Percentiles rank a stretch among this genome's conserved stretches.
Evolutionary conservation across 1,139 yeast genomes (phyloP).

Genomic region (Yarrowia galli): DNA sequence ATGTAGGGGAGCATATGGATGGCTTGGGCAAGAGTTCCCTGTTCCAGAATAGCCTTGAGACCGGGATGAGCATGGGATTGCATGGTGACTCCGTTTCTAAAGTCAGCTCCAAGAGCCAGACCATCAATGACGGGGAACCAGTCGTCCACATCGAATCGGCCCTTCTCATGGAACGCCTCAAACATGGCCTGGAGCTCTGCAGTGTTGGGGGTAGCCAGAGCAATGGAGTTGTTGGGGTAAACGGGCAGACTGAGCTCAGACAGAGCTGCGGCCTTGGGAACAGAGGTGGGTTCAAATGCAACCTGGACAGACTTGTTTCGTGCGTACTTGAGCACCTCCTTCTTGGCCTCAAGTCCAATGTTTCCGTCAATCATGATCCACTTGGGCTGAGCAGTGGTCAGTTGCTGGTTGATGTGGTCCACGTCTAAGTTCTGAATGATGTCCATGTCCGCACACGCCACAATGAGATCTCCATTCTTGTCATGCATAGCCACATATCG

Average conservation of each 20-base stretch:
- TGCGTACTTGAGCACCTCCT: conserved; percentile 52
- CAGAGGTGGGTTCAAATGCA: conserved; percentile 80
- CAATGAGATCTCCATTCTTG: conserved; percentile 64
- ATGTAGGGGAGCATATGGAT: conserved; percentile 74
- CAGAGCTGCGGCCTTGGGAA: conserved; percentile 59
- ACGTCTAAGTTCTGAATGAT: conserved; percentile 63
- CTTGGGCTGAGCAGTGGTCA: conserved; percentile 48
- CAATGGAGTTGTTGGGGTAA: conserved; percentile 53
- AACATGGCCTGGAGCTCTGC: conserved; percentile 66
- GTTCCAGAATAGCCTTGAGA: conserved; percentile 47
- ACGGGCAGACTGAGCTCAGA: conserved; percentile 46
- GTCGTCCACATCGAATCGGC: conserved; percentile 63
- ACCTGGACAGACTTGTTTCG: conserved; percentile 49
- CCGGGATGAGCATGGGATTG: conserved; percentile 48
- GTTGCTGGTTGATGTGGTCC: conserved; percentile 52
- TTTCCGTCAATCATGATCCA: conserved; percentile 74
- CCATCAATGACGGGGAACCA: conserved; percentile 82
- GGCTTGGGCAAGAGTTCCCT: conserved; percentile 72
- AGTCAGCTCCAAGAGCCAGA: conserved; percentile 59
- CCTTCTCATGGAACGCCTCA: conserved; percentile 57
- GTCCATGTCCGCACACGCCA: conserved; percentile 88
- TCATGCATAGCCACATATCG: conserved; percentile 77
- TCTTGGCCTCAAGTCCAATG: conserved; percentile 57
- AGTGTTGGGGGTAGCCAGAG: conserved; percentile 71
- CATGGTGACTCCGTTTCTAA: conserved; percentile 55